Conservation (phyloP, 352 stramenopile species). For the Phytopythium sindhum region DNA sequence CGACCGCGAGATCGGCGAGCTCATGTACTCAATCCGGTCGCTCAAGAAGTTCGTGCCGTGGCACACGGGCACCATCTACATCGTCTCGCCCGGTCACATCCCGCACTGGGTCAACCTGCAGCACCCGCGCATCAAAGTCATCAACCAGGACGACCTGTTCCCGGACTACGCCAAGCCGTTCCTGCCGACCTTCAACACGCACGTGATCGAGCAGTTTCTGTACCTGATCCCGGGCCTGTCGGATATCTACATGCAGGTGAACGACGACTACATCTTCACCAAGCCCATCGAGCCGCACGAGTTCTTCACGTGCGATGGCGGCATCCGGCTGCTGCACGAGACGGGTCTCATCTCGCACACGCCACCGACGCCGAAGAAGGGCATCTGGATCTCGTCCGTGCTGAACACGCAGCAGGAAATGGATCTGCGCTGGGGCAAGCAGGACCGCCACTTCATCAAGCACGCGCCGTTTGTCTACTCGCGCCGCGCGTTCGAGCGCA, state of each 20-base stretch:
- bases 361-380: slow-evolving; percentile 72
- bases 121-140: slow-evolving; percentile 81
- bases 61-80: slow-evolving; percentile 83
- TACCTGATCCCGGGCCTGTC: slow-evolving; percentile 82
- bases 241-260: slow-evolving; percentile 88
- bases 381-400: slow-evolving; percentile 86
- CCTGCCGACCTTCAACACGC: slow-evolving; percentile 85
- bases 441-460: slow-evolving; percentile 85
- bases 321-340: slow-evolving; percentile 80
- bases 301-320: slow-evolving; percentile 86
- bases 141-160: slow-evolving; percentile 87
- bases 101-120: slow-evolving; percentile 78
- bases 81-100: slow-evolving; percentile 80
- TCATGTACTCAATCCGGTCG: slow-evolving; percentile 87
- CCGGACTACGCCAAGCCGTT: slow-evolving; percentile 77
- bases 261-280: slow-evolving; percentile 89
- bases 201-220: slow-evolving; percentile 89
- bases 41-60: slow-evolving; percentile 81
- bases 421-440: slow-evolving; percentile 76
- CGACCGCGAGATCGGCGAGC: slow-evolving; percentile 85
- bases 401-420: slow-evolving; percentile 88
- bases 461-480: slow-evolving; percentile 88
- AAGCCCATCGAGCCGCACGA: slow-evolving; percentile 75
- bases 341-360: slow-evolving; percentile 71
- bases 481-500: slow-evolving; percentile 74